A percentile compares a stretch with the other conserved stretches of the same genome.
Evolutionary conservation across 495 filamentous ascomycete species (phyloP).

Genomic region (Lophiostoma macrostomum): DNA sequence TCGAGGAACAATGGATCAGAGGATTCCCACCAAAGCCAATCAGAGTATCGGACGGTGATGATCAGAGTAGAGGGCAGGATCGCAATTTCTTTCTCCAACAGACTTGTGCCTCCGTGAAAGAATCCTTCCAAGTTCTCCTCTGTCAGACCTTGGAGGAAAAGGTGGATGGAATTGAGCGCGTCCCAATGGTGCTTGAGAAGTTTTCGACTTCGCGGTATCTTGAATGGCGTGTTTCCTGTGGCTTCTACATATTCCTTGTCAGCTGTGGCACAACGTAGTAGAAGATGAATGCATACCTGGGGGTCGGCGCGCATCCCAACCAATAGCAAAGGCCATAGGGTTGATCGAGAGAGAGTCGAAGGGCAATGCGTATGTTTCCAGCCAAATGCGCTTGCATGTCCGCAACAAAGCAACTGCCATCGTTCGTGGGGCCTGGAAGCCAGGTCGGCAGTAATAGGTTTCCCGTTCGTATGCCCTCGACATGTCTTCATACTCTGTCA

Average conservation of each 20-base stretch:
- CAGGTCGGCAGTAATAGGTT: conserved; percentile 1
- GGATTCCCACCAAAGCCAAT: background rate
- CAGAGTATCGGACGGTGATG: background rate
- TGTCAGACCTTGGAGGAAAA: background rate
- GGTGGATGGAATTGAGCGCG: background rate
- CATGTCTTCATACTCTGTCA: background rate
- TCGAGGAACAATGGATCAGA: background rate
- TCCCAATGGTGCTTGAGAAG: background rate
- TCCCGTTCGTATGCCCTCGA: background rate
- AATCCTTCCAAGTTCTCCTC: background rate
- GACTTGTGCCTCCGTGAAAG: too few relatives aligned
- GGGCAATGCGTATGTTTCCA: background rate
- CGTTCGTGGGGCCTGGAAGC: background rate
- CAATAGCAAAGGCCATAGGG: background rate
- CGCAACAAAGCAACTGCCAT: background rate
- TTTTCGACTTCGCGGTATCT: background rate
- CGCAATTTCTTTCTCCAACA: background rate
- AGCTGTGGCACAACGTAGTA: background rate
- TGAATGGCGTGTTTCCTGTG: background rate
- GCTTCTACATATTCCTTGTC: background rate
- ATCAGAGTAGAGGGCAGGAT: background rate
- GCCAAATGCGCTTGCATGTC: conserved; percentile 3
- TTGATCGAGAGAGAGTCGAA: background rate
- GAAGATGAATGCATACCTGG: background rate
- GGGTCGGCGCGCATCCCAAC: background rate